These are phyloP conservation scores for Nitzschia putrida DNA, from an alignment of 108 stramenopile genomes.

Conservation along the genomic window DNA sequence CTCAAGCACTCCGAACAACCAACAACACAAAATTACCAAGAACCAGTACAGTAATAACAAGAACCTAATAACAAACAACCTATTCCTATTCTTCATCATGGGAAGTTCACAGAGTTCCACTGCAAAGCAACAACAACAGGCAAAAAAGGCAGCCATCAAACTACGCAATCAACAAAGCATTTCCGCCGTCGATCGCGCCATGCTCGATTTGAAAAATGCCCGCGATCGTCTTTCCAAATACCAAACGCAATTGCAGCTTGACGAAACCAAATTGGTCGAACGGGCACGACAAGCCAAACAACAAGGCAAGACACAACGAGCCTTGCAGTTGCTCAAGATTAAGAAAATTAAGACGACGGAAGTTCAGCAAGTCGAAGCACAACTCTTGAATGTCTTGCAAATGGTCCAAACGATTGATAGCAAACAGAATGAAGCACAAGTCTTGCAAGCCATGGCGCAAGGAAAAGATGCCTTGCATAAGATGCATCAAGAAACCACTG, in stretches of 20 bases:
- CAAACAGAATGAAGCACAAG: constrained; percentile 78
- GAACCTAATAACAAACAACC: no score
- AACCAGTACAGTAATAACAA: no score
- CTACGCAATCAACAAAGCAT: constrained; percentile 11
- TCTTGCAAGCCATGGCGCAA: constrained; percentile 64
- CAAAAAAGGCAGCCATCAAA: constrained; percentile 16
- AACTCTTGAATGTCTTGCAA: constrained; percentile 76
- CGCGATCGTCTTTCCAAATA: constrained; percentile 81
- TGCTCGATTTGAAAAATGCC: constrained; percentile 89
- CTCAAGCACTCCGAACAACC: no score
- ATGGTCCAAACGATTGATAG: constrained; percentile 88
- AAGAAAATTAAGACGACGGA: constrained; percentile 76
- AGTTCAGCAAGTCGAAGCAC: constrained; percentile 67
- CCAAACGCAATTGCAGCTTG: constrained; percentile 61
- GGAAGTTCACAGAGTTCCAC: constrained; percentile 13
- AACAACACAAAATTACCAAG: no score
- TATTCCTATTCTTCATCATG: background rate
- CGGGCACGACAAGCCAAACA: constrained; percentile 70
- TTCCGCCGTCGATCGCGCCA: constrained; percentile 77
- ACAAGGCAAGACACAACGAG: constrained; percentile 59
- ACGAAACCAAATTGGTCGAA: constrained; percentile 59
- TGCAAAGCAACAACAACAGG: background rate
- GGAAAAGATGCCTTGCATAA: constrained; percentile 89
- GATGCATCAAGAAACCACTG: constrained; percentile 83
- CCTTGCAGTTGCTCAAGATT: constrained; percentile 73